Percentiles rank a stretch among this genome's conserved stretches.
Conservation (phyloP, 1,284 basidiomycete species). For the Microbotryum violaceum region DNA sequence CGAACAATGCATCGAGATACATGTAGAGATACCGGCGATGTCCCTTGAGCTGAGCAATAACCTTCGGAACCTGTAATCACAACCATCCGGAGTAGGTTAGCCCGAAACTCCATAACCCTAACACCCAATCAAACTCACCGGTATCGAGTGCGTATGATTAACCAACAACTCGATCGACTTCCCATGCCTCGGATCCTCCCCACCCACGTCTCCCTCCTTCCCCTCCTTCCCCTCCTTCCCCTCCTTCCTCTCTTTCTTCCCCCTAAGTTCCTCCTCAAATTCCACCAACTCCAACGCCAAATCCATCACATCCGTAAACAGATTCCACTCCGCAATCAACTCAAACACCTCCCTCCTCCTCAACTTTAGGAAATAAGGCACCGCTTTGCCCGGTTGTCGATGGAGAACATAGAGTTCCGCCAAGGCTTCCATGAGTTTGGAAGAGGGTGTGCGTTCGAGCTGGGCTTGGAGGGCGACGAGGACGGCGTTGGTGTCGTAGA, state of each 20-base stretch:
- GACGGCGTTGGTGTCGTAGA: constrained; percentile 81
- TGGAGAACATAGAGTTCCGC: constrained; percentile 85
- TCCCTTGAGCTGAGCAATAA: constrained; percentile 74
- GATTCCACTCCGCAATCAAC: constrained; percentile 84
- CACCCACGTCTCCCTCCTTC: neutral
- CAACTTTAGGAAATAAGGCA: constrained; percentile 80
- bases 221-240: neutral
- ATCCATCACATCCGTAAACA: constrained; percentile 91
- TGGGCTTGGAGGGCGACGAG: constrained; percentile 80
- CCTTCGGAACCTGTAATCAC: constrained; percentile 61
- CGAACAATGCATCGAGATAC: constrained; percentile 85
- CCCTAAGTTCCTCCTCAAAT: constrained; percentile 59
- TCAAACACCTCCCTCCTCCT: constrained; percentile 86
- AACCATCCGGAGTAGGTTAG: neutral
- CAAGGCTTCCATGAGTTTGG: constrained; percentile 74
- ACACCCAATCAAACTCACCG: constrained; percentile 50
- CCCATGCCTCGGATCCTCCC: constrained; percentile 41
- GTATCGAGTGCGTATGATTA: constrained; percentile 91
- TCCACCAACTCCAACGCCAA: constrained; percentile 85
- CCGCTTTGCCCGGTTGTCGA: constrained; percentile 84
- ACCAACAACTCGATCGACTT: constrained; percentile 81
- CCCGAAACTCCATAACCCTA: neutral
- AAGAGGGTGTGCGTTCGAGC: constrained; percentile 54
- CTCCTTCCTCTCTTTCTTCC: neutral
- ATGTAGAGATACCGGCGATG: constrained; percentile 79